Evolutionary conservation across 1,284 basidiomycete species (phyloP).

Genomic region (Cryptococcus sp.): DNA sequence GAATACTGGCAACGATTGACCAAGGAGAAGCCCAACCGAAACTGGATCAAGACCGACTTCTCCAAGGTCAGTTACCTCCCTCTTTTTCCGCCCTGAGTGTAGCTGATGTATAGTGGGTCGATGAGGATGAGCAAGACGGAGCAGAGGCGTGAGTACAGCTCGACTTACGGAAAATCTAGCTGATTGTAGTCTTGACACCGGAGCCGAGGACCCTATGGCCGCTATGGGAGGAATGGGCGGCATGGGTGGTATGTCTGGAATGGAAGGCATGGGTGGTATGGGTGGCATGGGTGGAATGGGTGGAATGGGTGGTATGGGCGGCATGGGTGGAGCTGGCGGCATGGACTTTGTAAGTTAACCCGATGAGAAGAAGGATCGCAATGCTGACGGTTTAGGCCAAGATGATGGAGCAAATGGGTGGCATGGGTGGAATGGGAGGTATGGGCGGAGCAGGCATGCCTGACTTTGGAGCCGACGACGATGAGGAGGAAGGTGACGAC

Average conservation of each 20-base stretch:
- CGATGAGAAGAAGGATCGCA: too few relatives aligned
- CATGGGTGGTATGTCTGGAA: conserved; percentile 42
- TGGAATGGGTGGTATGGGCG: conserved; percentile 48
- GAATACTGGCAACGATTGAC: conserved; percentile 88
- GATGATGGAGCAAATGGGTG: conserved; percentile 46
- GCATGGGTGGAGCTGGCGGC: conserved; percentile 47
- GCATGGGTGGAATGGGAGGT: conserved; percentile 21
- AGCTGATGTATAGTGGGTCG: conserved; percentile 59
- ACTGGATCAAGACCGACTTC: conserved; percentile 86
- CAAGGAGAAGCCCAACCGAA: conserved; percentile 72
- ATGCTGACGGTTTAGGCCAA: conserved; percentile 21
- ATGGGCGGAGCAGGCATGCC: conserved; percentile 8
- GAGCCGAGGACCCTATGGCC: neutral
- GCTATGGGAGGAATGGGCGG: conserved; percentile 17
- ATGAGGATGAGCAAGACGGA: conserved; percentile 89
- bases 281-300: conserved; percentile 43
- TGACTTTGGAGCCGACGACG: conserved; percentile 36
- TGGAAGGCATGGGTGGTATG: conserved; percentile 32
- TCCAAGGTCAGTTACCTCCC: conserved; percentile 52
- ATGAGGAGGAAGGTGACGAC: conserved; percentile 33
- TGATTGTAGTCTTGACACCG: neutral
- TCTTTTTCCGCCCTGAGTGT: neutral
- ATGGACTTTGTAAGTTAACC: conserved; percentile 43
- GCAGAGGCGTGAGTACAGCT: conserved; percentile 40
- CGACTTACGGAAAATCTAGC: neutral